Evolutionary conservation across 1,139 yeast genomes (phyloP).

Genomic region (Ashbya aceris): DNA sequence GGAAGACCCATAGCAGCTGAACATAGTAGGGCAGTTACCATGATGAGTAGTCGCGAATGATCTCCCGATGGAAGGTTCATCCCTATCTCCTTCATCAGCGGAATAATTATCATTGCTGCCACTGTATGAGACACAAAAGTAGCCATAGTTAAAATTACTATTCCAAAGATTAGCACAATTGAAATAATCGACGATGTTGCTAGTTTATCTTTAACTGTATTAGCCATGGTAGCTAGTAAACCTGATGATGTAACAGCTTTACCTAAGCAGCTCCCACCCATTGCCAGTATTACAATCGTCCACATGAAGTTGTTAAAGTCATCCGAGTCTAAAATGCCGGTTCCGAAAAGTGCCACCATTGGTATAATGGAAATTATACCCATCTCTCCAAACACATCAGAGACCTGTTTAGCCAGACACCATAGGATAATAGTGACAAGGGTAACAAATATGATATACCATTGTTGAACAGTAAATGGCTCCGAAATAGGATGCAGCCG

Average conservation of each 20-base stretch:
- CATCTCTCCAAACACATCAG: slow-evolving; percentile 72
- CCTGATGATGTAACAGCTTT: slow-evolving; percentile 89
- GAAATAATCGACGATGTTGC: slow-evolving; percentile 57
- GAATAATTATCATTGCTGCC: slow-evolving; percentile 84
- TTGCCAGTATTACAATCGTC: slow-evolving; percentile 86
- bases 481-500: slow-evolving; percentile 58
- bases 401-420: slow-evolving; percentile 71
- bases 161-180: slow-evolving; percentile 66
- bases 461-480: slow-evolving; percentile 61
- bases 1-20: slow-evolving; percentile 95
- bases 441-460: slow-evolving; percentile 59
- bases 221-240: slow-evolving; percentile 66
- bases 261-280: slow-evolving; percentile 95
- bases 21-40: slow-evolving; percentile 77
- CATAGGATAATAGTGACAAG: slow-evolving; percentile 66
- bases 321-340: slow-evolving; percentile 72
- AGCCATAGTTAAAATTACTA: slow-evolving; percentile 71
- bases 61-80: slow-evolving; percentile 45
- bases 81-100: slow-evolving; percentile 83
- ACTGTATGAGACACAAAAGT: slow-evolving; percentile 94
- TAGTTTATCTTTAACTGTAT: slow-evolving; percentile 50
- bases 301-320: slow-evolving; percentile 91
- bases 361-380: slow-evolving; percentile 86
- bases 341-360: slow-evolving; percentile 73
- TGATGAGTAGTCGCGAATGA: slow-evolving; percentile 50